Base-by-base conservation (phyloP, 1,284 basidiomycete genomes). In the Pseudozyma thailandica region DNA sequence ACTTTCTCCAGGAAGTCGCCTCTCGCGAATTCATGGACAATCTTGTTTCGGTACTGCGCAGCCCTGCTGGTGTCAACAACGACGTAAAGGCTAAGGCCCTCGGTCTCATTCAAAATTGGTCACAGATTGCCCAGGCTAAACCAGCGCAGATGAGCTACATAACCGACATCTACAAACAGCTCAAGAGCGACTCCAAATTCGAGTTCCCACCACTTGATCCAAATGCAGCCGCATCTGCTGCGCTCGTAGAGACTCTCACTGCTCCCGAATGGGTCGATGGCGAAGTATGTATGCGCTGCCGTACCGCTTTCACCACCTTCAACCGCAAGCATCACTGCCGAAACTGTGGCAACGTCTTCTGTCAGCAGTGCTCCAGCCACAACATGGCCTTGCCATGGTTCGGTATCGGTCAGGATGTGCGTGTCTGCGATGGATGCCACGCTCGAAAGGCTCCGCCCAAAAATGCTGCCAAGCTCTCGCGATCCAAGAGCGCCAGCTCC, bases 261-360 rank as follows among this genome's bases (percentile, higher is more conserved):
- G 79, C 95, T 0, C 95, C 95, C 0, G 92, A 95, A 78, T 98
- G 95, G 95, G 91, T 93, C 42, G 95, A 98, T 82, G 93, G 93
- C 1, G 92, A 95, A 30, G 90, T 94, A 13, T 99, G 96, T 84
- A 88, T 96, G 73, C 89, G 94, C 23, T 99, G 96, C 84, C 88
- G 96, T 20, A 90, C 91, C 0, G 84, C 91, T 0, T 99, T 99
- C 85, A 90, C 90, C 1, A 95, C 97, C 78, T 97, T 94, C 38
- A 98, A 97, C 81, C 89, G 96, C 59, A 98, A 98, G 83, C 96
- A 98, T 81, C 96, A 99, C 83, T 99, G 96, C 83, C 89, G 96
- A 8, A 98, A 98, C 84, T 99, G 96, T 83, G 96, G 96, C 9
- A 90, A 92, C 78, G 93, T 98, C 18, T 98, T 97, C 80, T 94